A percentile compares a stretch with the other conserved stretches of the same genome.
Conservation (phyloP, 225 moss, liverwort and hornwort species). For the Ulota crispa region DNA sequence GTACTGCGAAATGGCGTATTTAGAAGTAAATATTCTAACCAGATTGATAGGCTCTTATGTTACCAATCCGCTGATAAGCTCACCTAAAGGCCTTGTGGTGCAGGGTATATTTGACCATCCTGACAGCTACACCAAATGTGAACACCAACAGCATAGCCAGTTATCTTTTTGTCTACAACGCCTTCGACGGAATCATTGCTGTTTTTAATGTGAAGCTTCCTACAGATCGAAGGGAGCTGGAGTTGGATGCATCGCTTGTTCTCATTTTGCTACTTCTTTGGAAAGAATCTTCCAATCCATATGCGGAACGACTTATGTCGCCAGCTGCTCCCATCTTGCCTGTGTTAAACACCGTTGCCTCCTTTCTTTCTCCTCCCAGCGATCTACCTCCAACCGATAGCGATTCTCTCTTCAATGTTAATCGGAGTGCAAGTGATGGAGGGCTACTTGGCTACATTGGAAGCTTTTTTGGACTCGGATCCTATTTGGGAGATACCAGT, state of each 20-base stretch:
- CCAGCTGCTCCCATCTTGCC: slow-evolving; percentile 73
- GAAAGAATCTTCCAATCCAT: slow-evolving; percentile 90
- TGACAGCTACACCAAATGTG: slow-evolving; percentile 89
- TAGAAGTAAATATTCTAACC: background rate
- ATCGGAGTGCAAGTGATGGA: slow-evolving; percentile 53
- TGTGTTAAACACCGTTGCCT: slow-evolving; percentile 70
- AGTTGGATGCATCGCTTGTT: slow-evolving; percentile 82
- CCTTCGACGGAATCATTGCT: slow-evolving; percentile 76
- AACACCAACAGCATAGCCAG: slow-evolving; percentile 90
- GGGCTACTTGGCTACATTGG: slow-evolving; percentile 72
- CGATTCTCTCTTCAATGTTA: slow-evolving; percentile 40
- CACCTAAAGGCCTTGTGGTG: slow-evolving; percentile 27
- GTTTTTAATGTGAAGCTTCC: slow-evolving; percentile 73
- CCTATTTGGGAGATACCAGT: slow-evolving; percentile 46
- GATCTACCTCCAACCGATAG: slow-evolving; percentile 31
- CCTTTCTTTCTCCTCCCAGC: slow-evolving; percentile 61
- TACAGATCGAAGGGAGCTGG: slow-evolving; percentile 67
- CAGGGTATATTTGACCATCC: slow-evolving; percentile 82
- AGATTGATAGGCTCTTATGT: slow-evolving; percentile 9
- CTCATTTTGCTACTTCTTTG: slow-evolving; percentile 82
- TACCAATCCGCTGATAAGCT: background rate
- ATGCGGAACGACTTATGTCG: slow-evolving; percentile 67
- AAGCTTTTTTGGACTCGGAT: slow-evolving; percentile 61
- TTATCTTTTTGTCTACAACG: slow-evolving; percentile 81
- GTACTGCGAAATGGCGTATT: background rate